A percentile compares a stretch with the other conserved stretches of the same genome.
phyloP scores from a whole-genome alignment of 306 rosid genomes.

The Pachyrhizus erosus region DNA sequence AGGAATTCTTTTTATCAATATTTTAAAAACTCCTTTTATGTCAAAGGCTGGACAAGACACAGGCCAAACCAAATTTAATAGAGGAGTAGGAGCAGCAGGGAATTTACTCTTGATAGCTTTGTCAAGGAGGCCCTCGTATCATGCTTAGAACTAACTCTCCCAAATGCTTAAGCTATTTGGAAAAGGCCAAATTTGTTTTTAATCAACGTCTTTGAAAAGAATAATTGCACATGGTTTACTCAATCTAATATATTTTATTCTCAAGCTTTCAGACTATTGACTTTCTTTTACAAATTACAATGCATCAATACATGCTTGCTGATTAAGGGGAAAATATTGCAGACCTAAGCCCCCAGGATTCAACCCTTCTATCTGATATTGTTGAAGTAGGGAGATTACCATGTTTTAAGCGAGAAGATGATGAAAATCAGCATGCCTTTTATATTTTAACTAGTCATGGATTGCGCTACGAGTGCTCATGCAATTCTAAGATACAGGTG shows the following conservation, averaged over 20 bases:
- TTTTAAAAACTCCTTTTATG: conserved; percentile 15
- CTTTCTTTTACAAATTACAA: conserved; percentile 15
- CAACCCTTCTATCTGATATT: conserved; percentile 63
- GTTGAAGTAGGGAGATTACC: conserved; percentile 70
- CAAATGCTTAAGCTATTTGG: conserved; percentile 20
- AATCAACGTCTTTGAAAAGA: conserved; percentile 3
- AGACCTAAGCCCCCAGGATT: conserved; percentile 56
- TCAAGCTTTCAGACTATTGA: conserved; percentile 35
- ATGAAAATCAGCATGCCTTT: conserved; percentile 68
- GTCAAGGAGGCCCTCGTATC: conserved; percentile 4
- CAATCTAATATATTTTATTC: conserved; percentile 23
- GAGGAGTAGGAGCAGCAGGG: neutral
- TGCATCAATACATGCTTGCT: conserved; percentile 17
- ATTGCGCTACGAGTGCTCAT: conserved; percentile 85
- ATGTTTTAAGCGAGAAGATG: conserved; percentile 65
- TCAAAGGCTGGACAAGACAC: neutral
- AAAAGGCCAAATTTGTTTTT: conserved; percentile 1
- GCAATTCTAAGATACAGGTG: conserved; percentile 66
- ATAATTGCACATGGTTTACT: conserved; percentile 25
- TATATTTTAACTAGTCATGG: conserved; percentile 79
- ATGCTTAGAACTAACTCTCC: conserved; percentile 15
- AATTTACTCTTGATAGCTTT: neutral
- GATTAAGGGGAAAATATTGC: conserved; percentile 38
- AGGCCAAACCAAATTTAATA: conserved; percentile 11
- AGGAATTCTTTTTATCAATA: neutral